A percentile compares a stretch with the other conserved stretches of the same genome.
phyloP scores from a whole-genome alignment of 805 yeast species.

The Zygosaccharomyces kombuchaensis region DNA sequence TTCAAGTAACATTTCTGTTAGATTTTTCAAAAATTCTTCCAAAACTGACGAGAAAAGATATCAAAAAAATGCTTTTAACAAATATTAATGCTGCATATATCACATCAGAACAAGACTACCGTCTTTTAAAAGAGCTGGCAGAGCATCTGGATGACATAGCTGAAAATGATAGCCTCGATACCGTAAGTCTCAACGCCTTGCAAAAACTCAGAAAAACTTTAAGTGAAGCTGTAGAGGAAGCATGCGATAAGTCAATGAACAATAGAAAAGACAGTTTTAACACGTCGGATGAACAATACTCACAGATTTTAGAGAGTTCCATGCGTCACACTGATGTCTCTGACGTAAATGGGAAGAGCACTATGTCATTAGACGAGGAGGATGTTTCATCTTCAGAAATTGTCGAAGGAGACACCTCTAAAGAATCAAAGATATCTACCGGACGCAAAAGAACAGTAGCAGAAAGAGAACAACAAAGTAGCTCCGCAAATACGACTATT shows the following conservation, averaged over 20 bases:
- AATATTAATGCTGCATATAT: slow-evolving; percentile 48
- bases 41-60: slow-evolving; percentile 45
- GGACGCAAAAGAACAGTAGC: slow-evolving; percentile 2
- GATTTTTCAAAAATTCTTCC: slow-evolving; percentile 51
- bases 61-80: slow-evolving; percentile 49
- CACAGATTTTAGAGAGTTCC: slow-evolving; percentile 19
- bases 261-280: slow-evolving; percentile 2
- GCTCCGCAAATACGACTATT: not conserved
- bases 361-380: not conserved
- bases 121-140: slow-evolving; percentile 25
- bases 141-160: slow-evolving; percentile 30
- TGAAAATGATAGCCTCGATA: slow-evolving; percentile 34
- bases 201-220: slow-evolving; percentile 27
- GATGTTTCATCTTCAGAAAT: not conserved
- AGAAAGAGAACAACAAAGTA: not conserved
- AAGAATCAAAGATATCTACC: not conserved
- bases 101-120: slow-evolving; percentile 31
- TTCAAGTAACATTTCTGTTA: slow-evolving; percentile 54
- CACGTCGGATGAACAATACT: slow-evolving; percentile 20
- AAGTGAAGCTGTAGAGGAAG: slow-evolving; percentile 11
- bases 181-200: slow-evolving; percentile 34
- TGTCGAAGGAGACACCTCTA: not conserved
- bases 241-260: slow-evolving; percentile 7
- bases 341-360: not conserved
- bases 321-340: not conserved